Evolutionary conservation across 352 stramenopile species (phyloP), one percentile per base, ranked within the genome.

Genomic region (Pythium oligandrum): DNA sequence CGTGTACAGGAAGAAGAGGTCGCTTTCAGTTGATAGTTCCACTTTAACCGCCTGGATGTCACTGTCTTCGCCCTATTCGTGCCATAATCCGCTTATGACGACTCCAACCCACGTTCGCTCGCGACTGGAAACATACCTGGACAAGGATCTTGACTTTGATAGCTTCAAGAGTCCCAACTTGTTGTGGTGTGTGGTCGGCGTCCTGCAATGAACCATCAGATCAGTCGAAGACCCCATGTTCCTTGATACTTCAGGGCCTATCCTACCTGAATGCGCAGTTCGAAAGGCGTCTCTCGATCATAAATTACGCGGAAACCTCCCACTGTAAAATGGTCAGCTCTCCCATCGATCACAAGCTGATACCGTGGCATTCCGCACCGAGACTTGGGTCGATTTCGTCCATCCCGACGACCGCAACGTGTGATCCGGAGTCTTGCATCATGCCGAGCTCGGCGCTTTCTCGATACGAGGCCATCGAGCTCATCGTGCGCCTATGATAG

Each of bases 81-180:
- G 7, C 35, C n/a, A 40, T 12, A 33, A 10, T 57, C 30, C 12
- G 39, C 3, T 35, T 4, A 4, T 10, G 36, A 42, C 6, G 17
- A 12, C 30, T 44, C 2, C 12, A 50, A n/a, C 11, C 31, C 39
- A 37, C 12, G 32, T 26, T 38, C 35, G 2, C 40, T 30, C 3
- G 17, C 38, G 6, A 17, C 31, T 39, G 11, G 8, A 2, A n/a
- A 59, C 66, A 47, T 65, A 95, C 82, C 36, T 94, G 57, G 11
- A 98, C 72, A 42, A 98, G 76, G 17, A 98, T 95, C 63, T 98
- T 98, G 34, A 97, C 82, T 63, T 97, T 97, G 58, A 98, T 96
- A 7, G 90, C 89, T 57, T 98, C 93, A 4, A 98, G 75, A 5
- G 93, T 97, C 26, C 91, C 91, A 4, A 96, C 81, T 71, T 96